phyloP scores from a whole-genome alignment of 371 early-diverging fungal genomes.

The Rhizopus microsporus region DNA sequence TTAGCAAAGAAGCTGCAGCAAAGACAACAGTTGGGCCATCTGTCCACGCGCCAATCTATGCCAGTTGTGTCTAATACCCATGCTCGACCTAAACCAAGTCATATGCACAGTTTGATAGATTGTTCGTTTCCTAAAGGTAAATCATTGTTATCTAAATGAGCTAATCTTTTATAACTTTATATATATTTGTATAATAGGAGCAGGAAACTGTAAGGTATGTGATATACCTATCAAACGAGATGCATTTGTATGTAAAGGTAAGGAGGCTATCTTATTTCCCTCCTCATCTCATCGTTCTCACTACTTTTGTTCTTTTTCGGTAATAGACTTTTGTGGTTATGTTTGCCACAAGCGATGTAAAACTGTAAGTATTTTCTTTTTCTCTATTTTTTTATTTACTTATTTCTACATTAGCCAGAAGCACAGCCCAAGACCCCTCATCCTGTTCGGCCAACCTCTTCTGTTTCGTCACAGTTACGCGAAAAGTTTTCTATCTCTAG shows the following conservation, averaged over 20 bases:
- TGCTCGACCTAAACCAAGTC: slow-evolving; percentile 7
- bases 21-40: not conserved
- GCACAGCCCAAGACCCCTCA: not conserved
- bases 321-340: slow-evolving; percentile 32
- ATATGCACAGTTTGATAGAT: slow-evolving; percentile 41
- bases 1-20: slow-evolving; percentile 3
- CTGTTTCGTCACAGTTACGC: slow-evolving; percentile 40
- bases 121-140: slow-evolving; percentile 50
- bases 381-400: not conserved
- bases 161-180: not conserved
- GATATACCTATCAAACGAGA: slow-evolving; percentile 34
- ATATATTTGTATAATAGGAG: slow-evolving; percentile 14
- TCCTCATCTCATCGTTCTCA: slow-evolving; percentile 2
- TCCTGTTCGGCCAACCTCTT: slow-evolving; percentile 28
- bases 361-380: slow-evolving; percentile 1
- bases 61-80: not conserved
- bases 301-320: too few species aligned
- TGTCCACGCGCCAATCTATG: slow-evolving; percentile 11
- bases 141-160: not conserved
- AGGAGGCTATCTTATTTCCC: not conserved
- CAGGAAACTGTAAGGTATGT: slow-evolving; percentile 44
- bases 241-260: slow-evolving; percentile 49
- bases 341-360: slow-evolving; percentile 50
- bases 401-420: not conserved
- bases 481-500: slow-evolving; percentile 33